Percentiles rank a stretch among this genome's conserved stretches.
Evolutionary conservation across 129 eudicot species (phyloP).

Genomic region (Smallanthus sonchifolius): DNA sequence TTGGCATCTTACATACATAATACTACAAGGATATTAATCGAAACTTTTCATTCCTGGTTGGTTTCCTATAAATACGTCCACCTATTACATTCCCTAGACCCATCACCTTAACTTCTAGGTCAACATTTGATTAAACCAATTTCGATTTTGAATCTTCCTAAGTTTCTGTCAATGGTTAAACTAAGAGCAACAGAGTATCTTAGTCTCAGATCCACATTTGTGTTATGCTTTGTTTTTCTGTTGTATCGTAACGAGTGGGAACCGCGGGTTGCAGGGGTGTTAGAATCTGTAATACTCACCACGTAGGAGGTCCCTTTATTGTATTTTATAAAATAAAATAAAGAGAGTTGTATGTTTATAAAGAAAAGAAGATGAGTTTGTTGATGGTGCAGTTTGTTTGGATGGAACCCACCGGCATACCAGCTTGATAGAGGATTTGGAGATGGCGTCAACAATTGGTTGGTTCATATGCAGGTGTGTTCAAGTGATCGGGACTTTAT

Average conservation of each 20-base stretch:
- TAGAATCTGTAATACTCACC: no score
- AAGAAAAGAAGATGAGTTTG: neutral
- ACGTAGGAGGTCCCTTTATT: no score
- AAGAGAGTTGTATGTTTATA: neutral
- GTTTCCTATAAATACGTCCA: conserved; percentile 16
- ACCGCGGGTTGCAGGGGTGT: no score
- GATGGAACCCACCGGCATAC: conserved; percentile 61
- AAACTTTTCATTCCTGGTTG: neutral
- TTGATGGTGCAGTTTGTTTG: conserved; percentile 46
- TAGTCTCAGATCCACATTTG: conserved; percentile 6
- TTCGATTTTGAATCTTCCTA: neutral
- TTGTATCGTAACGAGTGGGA: no score
- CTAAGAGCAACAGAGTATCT: neutral
- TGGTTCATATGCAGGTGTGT: conserved; percentile 53
- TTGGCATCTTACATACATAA: neutral
- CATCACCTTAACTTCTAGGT: conserved; percentile 7
- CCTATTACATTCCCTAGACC: conserved; percentile 13
- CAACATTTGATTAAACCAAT: neutral
- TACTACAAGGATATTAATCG: neutral
- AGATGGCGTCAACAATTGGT: conserved; percentile 45
- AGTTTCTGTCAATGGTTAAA: neutral
- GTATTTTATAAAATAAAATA: neutral
- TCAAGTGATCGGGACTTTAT: neutral
- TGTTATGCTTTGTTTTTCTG: neutral
- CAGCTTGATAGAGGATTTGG: conserved; percentile 41